Conservation (phyloP, 2,329 filamentous ascomycete genomes). For the Fusarium nodosum region DNA sequence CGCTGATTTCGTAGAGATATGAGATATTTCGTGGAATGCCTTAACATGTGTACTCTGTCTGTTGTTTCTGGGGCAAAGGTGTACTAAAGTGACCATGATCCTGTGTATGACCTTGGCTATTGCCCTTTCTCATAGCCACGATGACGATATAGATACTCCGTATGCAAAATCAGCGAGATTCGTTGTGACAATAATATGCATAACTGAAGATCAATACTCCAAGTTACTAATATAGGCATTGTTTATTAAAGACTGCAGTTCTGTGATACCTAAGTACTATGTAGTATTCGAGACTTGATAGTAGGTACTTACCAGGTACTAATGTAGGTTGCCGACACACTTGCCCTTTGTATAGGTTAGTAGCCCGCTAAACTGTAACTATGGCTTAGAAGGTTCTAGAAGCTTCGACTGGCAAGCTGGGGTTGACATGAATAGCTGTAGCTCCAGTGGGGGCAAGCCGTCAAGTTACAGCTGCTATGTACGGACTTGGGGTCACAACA, state of each 20-base stretch:
- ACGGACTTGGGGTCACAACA: constrained; percentile 15
- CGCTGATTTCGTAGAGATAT: not conserved
- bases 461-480: constrained; percentile 7
- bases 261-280: not conserved
- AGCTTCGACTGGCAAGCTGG: constrained; percentile 39
- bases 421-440: constrained; percentile 35
- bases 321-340: not conserved
- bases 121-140: not conserved
- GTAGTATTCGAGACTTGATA: not conserved
- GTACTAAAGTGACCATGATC: not conserved
- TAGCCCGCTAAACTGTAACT: not conserved
- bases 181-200: not conserved
- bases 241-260: not conserved
- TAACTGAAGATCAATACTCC: not conserved
- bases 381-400: constrained; percentile 48
- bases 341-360: not conserved
- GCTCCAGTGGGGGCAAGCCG: constrained; percentile 22
- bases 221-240: not conserved
- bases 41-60: not conserved
- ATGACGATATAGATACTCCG: not conserved
- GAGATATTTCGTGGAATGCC: not conserved
- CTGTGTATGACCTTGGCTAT: too few species aligned
- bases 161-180: not conserved
- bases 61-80: too few species aligned
- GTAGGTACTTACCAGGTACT: not conserved